These are phyloP conservation scores for Claviceps sp. DNA, from an alignment of 2,329 filamentous ascomycete species.

Conservation along the genomic window DNA sequence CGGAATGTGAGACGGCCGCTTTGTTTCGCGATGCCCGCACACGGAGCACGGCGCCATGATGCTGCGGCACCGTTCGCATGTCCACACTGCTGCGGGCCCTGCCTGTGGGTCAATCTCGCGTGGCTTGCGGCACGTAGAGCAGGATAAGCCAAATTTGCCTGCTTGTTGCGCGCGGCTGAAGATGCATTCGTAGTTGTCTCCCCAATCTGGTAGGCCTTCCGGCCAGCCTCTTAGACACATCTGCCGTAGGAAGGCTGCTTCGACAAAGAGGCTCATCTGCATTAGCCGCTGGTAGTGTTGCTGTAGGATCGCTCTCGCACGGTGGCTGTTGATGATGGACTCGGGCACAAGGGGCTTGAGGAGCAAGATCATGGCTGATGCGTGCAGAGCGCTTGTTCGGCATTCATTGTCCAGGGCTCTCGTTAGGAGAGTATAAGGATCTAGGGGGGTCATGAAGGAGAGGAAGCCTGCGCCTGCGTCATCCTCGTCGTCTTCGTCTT, in stretches of 20 bases:
- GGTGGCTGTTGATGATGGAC: slow-evolving; percentile 39
- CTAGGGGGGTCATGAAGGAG: slow-evolving; percentile 26
- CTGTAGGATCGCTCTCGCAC: slow-evolving; percentile 41
- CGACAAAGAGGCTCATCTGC: slow-evolving; percentile 44
- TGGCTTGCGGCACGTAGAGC: slow-evolving; percentile 42
- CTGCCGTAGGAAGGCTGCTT: slow-evolving; percentile 48
- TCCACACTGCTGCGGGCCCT: slow-evolving; percentile 36
- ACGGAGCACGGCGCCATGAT: slow-evolving; percentile 45
- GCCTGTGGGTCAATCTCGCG: slow-evolving; percentile 36
- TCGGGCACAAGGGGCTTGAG: slow-evolving; percentile 43
- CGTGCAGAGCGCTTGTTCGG: slow-evolving; percentile 42
- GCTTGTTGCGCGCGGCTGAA: slow-evolving; percentile 41
- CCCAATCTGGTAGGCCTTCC: slow-evolving; percentile 35
- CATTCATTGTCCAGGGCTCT: slow-evolving; percentile 44
- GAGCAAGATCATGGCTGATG: slow-evolving; percentile 47
- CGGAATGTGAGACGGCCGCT: slow-evolving; percentile 27
- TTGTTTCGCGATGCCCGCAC: slow-evolving; percentile 40
- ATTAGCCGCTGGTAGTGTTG: slow-evolving; percentile 49
- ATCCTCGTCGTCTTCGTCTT: background rate
- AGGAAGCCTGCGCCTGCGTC: background rate
- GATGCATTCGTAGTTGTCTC: slow-evolving; percentile 39
- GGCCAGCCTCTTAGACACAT: slow-evolving; percentile 46
- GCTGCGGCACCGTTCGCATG: slow-evolving; percentile 40
- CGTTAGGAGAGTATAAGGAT: slow-evolving; percentile 40
- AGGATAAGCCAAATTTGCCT: slow-evolving; percentile 40